Evolutionary conservation across 1,284 basidiomycete species (phyloP), one percentile per base, ranked within the genome.

Genomic region (Sporisorium iseilematis-ciliati): DNA sequence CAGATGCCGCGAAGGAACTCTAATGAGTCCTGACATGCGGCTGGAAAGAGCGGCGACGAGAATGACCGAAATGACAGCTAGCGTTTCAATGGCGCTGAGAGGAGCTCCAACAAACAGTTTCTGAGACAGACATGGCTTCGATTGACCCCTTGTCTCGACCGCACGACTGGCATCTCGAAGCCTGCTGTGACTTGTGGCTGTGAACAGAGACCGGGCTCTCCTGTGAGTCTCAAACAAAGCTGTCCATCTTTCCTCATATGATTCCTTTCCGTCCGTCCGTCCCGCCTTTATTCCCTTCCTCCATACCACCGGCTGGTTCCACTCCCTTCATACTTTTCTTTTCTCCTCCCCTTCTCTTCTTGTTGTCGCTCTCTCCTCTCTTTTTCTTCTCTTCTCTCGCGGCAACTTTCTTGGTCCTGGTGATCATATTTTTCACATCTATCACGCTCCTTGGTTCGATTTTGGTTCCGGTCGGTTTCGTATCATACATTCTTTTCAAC

Each of bases 291-390:
- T 65, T 65, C 59, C 52, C 29, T 33, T 65, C 68, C 70, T 63
- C 65, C 65, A 65, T 60, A 73, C 60, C 65, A 68, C 70, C 57
- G 65, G 65, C 70, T 73, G 70, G 62, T 73, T 48, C 63, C 65
- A 54, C 29, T 62, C 41, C 53, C 64, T 55, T 26, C 46, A 51
- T 60, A 55, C 53, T 45, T 50, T 51, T 57, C 48, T 25, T 33
- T 21, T 14, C 38, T 26, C 33, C 38, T 25, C 48, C 14, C 42
- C 40, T 18, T 23, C 29, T 35, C 26, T 38, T 38, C 56, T 59
- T 26, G 11, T 48, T 33, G 25, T 43, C 31, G 31, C 45, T 26
- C 55, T 38, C 31, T 7, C 40, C 12, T 40, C 42, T 40, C 54
- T 73, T 57, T 57, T 73, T 57, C 63, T 26, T n/a, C 54, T n/a